Percentiles rank a stretch among this genome's conserved stretches.
Evolutionary conservation across 2,329 filamentous ascomycete species (phyloP).

Genomic region (Paracoccidioides brasiliensis): DNA sequence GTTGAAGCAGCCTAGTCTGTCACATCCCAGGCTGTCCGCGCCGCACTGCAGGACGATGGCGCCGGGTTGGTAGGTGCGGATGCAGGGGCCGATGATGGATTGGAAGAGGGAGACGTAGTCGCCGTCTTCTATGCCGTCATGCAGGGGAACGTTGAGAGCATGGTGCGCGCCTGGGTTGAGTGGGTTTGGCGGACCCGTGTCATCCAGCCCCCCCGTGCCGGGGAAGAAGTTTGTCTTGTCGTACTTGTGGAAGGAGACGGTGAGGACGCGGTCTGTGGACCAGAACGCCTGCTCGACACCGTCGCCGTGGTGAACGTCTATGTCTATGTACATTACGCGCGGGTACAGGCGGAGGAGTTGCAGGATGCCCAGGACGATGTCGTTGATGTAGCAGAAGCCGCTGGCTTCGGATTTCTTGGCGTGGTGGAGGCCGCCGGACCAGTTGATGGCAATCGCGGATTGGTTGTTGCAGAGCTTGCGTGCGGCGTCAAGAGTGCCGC

Average conservation of each 20-base stretch:
- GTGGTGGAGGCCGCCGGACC: constrained; percentile 92
- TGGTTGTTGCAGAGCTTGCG: constrained; percentile 75
- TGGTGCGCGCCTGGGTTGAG: constrained; percentile 81
- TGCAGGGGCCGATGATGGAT: constrained; percentile 61
- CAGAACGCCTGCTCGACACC: constrained; percentile 86
- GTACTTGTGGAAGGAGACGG: constrained; percentile 93
- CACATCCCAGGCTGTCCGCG: constrained; percentile 85
- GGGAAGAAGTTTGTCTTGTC: constrained; percentile 77
- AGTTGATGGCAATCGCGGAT: constrained; percentile 92
- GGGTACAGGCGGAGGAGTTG: constrained; percentile 71
- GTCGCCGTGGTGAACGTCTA: constrained; percentile 84
- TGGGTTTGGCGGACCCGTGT: constrained; percentile 70
- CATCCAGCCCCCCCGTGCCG: constrained; percentile 73
- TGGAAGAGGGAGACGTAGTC: constrained; percentile 82
- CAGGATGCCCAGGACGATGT: constrained; percentile 88
- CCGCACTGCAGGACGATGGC: constrained; percentile 94
- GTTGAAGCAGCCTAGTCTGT: constrained; percentile 90
- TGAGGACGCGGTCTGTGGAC: constrained; percentile 80
- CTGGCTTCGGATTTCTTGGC: constrained; percentile 89
- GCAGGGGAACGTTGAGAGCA: constrained; percentile 76
- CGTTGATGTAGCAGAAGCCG: constrained; percentile 98
- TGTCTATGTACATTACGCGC: constrained; percentile 87
- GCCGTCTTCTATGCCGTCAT: constrained; percentile 81
- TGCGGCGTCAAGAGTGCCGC: constrained; percentile 80
- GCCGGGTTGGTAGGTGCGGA: constrained; percentile 72